phyloP scores from a whole-genome alignment of 2,329 filamentous ascomycete genomes.

The Colletotrichum noveboracense region DNA sequence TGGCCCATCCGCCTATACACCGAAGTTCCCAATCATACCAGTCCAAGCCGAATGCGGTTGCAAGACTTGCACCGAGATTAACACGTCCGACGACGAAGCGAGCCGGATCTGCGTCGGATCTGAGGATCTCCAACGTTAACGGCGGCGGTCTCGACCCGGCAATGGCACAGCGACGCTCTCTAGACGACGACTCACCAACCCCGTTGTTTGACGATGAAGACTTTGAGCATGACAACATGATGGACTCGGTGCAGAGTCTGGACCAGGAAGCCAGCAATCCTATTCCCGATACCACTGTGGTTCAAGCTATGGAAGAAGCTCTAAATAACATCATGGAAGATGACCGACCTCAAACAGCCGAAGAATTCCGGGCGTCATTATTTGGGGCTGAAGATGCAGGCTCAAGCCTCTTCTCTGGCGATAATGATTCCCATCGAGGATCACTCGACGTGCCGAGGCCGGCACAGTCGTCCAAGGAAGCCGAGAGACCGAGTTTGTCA shows the following conservation, averaged over 20 bases:
- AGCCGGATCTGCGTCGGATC: slow-evolving; percentile 53
- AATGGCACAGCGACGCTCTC: slow-evolving; percentile 62
- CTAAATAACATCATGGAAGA: slow-evolving; percentile 92
- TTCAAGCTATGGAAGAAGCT: slow-evolving; percentile 91
- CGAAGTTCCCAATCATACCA: slow-evolving; percentile 41
- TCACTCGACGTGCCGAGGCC: slow-evolving; percentile 61
- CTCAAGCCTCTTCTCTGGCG: slow-evolving; percentile 57
- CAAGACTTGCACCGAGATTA: slow-evolving; percentile 49
- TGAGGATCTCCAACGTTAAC: slow-evolving; percentile 43
- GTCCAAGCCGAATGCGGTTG: slow-evolving; percentile 48
- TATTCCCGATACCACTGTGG: slow-evolving; percentile 76
- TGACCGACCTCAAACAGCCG: slow-evolving; percentile 61
- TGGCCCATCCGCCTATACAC: slow-evolving; percentile 8
- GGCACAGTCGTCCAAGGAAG: slow-evolving; percentile 44
- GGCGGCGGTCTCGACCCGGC: slow-evolving; percentile 46
- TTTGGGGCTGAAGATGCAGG: slow-evolving; percentile 62
- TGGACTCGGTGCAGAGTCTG: slow-evolving; percentile 78
- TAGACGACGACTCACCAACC: slow-evolving; percentile 64
- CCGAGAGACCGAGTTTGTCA: slow-evolving; percentile 82
- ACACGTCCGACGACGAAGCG: slow-evolving; percentile 45
- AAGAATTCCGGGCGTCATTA: slow-evolving; percentile 69
- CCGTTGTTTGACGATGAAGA: slow-evolving; percentile 85
- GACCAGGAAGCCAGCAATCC: slow-evolving; percentile 71
- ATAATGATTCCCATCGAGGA: slow-evolving; percentile 65
- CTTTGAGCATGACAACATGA: slow-evolving; percentile 71